phyloP scores from a whole-genome alignment of 805 yeast genomes.

The Dipodascus albidus region DNA sequence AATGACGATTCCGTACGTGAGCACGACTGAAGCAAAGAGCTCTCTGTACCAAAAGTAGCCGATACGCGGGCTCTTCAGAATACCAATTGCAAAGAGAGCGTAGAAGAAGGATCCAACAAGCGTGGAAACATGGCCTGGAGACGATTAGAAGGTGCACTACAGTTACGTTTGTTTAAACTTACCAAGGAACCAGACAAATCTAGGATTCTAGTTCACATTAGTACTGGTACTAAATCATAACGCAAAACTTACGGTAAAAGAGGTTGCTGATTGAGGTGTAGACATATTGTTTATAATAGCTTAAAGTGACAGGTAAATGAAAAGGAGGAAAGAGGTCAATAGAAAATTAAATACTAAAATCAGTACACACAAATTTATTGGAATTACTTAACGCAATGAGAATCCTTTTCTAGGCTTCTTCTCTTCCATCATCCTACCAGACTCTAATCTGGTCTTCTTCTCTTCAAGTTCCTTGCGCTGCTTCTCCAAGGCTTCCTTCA shows the following conservation, averaged over 20 bases:
- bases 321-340: background rate
- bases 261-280: background rate
- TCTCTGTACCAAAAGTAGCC: constrained; percentile 42
- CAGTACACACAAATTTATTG: background rate
- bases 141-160: background rate
- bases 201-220: constrained; percentile 31
- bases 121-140: constrained; percentile 39
- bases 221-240: background rate
- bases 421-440: constrained; percentile 17
- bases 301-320: background rate
- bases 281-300: background rate
- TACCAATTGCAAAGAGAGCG: constrained; percentile 24
- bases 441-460: constrained; percentile 60
- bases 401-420: constrained; percentile 22
- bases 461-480: constrained; percentile 88
- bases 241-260: background rate
- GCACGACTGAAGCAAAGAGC: constrained; percentile 52
- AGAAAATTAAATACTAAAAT: background rate
- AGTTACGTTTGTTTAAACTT: constrained; percentile 14
- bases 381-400: constrained; percentile 7
- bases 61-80: constrained; percentile 16
- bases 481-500: constrained; percentile 85
- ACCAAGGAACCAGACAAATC: constrained; percentile 63
- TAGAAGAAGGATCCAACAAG: constrained; percentile 32
- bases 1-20: constrained; percentile 66